phyloP scores from a whole-genome alignment of 2,329 filamentous ascomycete species.

The Verticillium nubilum region DNA sequence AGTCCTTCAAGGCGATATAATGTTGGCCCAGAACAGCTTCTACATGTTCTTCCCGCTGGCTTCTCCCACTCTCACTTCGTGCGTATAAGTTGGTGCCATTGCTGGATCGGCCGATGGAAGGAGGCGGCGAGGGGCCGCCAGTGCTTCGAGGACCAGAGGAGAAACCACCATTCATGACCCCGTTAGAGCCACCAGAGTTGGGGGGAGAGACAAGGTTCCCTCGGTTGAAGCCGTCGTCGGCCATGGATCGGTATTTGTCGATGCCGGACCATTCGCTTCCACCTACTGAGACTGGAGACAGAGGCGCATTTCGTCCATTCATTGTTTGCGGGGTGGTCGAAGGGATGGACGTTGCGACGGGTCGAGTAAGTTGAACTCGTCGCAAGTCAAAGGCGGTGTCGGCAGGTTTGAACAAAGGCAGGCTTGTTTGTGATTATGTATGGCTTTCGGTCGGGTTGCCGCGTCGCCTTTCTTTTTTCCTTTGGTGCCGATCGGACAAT shows the following conservation, averaged over 20 bases:
- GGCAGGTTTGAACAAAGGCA: neutral
- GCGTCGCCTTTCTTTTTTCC: neutral
- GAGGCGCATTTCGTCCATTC: conserved; percentile 69
- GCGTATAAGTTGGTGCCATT: conserved; percentile 68
- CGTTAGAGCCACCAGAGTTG: conserved; percentile 57
- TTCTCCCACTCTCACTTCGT: conserved; percentile 60
- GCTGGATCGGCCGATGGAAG: conserved; percentile 81
- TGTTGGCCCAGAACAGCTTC: conserved; percentile 68
- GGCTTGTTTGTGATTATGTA: neutral
- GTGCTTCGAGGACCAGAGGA: conserved; percentile 52
- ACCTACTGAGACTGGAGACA: conserved; percentile 78
- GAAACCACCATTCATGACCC: conserved; percentile 51
- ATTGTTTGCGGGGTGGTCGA: conserved; percentile 39
- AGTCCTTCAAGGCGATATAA: conserved; percentile 73
- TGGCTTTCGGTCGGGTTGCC: neutral
- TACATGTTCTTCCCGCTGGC: conserved; percentile 52
- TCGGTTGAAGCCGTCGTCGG: conserved; percentile 50
- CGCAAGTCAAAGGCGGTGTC: neutral
- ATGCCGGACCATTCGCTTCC: conserved; percentile 77
- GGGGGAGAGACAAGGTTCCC: conserved; percentile 64
- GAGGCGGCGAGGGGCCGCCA: conserved; percentile 75
- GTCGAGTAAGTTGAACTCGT: neutral
- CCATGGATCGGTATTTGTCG: conserved; percentile 55
- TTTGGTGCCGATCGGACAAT: neutral
- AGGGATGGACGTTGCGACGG: conserved; percentile 7